These are phyloP conservation scores for Canavalia ensiformis DNA, from an alignment of 306 rosid genomes.

Conservation along the genomic window DNA sequence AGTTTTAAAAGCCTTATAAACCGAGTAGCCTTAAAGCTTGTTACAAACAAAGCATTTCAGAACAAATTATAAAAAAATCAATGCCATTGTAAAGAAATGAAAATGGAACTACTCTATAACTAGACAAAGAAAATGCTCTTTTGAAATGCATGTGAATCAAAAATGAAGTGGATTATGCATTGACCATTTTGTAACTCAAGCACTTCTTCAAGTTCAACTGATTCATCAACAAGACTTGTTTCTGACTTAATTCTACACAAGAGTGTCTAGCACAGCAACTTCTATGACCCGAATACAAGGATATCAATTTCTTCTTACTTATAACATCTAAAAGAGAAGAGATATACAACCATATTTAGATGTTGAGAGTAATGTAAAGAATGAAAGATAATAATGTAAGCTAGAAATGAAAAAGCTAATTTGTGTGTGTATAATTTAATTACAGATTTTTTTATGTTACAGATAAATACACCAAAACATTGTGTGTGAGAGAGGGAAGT, in stretches of 20 bases:
- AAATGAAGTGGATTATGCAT: conserved; percentile 20
- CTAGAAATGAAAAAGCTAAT: not conserved
- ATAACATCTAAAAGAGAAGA: conserved; percentile 16
- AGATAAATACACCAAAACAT: conserved; percentile 11
- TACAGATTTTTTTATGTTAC: not conserved
- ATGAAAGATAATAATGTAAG: conserved; percentile 16
- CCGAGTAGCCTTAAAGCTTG: conserved; percentile 27
- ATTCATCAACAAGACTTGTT: conserved; percentile 8
- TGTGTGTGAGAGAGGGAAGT: conserved; percentile 32
- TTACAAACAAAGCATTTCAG: conserved; percentile 28
- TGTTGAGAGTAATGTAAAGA: not conserved
- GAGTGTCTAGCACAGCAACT: conserved; percentile 14
- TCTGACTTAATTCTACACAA: conserved; percentile 6
- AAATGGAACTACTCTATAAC: conserved; percentile 21
- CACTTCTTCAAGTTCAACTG: conserved; percentile 18
- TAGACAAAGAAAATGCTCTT: conserved; percentile 6
- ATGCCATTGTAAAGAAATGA: not conserved
- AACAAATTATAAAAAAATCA: conserved; percentile 28
- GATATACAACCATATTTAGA: not conserved
- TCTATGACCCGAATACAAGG: conserved; percentile 13
- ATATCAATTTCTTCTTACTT: conserved; percentile 25
- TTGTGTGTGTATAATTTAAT: conserved; percentile 1
- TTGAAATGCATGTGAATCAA: conserved; percentile 13
- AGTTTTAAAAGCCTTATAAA: conserved; percentile 31
- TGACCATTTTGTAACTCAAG: conserved; percentile 7